A percentile compares a stretch with the other conserved stretches of the same genome.
Evolutionary conservation across 2,329 filamentous ascomycete genomes (phyloP).

Genomic region (Annulohypoxylon truncatum): DNA sequence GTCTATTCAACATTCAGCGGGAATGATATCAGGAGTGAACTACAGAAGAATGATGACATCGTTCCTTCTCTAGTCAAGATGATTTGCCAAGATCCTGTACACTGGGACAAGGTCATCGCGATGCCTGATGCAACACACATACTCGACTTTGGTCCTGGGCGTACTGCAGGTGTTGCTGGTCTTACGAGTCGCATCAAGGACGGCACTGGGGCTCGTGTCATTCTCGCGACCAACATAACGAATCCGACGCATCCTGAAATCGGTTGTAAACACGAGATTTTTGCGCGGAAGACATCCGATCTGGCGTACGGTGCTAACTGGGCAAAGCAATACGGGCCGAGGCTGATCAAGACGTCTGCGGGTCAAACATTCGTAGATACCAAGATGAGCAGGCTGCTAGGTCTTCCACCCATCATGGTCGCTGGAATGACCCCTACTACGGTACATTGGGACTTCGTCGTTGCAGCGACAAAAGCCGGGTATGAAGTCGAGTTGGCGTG

Average conservation of each 20-base stretch:
- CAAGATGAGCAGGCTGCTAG: constrained; percentile 58
- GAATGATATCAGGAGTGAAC: constrained; percentile 43
- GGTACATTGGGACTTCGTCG: constrained; percentile 61
- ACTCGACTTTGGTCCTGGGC: constrained; percentile 50
- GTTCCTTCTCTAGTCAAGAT: constrained; percentile 45
- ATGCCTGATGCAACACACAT: constrained; percentile 50
- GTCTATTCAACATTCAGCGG: constrained; percentile 51
- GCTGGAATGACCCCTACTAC: constrained; percentile 62
- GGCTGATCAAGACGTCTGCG: constrained; percentile 34
- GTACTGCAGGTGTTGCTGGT: constrained; percentile 46
- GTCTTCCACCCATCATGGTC: constrained; percentile 59
- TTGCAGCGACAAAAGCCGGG: constrained; percentile 64
- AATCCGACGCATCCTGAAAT: constrained; percentile 39
- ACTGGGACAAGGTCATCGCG: constrained; percentile 43
- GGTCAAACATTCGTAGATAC: constrained; percentile 42
- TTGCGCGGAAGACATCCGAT: constrained; percentile 74
- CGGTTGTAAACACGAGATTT: constrained; percentile 42
- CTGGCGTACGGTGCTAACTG: constrained; percentile 55
- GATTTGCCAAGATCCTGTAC: constrained; percentile 44
- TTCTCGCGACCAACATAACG: constrained; percentile 42
- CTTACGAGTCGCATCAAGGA: constrained; percentile 47
- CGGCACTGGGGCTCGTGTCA: constrained; percentile 49
- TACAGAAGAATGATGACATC: constrained; percentile 32
- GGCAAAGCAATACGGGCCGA: constrained; percentile 39
- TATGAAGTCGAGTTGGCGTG: constrained; percentile 54